A percentile compares a stretch with the other conserved stretches of the same genome.
Evolutionary conservation across 2,329 filamentous ascomycete species (phyloP).

Genomic region (Hypoxylon sp.): DNA sequence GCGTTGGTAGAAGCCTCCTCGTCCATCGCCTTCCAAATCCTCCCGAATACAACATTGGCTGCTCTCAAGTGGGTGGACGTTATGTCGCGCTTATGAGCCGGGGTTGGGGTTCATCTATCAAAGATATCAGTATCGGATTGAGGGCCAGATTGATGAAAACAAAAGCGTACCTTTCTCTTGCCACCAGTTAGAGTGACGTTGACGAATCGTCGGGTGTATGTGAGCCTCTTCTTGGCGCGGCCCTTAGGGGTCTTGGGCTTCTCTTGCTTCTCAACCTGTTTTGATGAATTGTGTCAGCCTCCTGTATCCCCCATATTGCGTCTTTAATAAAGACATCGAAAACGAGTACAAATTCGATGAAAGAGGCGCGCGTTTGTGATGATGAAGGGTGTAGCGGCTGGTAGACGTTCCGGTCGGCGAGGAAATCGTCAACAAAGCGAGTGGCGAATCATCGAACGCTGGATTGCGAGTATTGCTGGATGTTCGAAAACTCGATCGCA

Average conservation of each 20-base stretch:
- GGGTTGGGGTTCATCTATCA: constrained; percentile 62
- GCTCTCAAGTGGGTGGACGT: constrained; percentile 46
- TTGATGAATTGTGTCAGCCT: constrained; percentile 27
- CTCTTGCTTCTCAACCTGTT: constrained; percentile 67
- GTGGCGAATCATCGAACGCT: constrained; percentile 27
- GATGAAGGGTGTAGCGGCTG: constrained; percentile 1
- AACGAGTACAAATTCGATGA: constrained; percentile 22
- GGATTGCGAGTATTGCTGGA: constrained; percentile 11
- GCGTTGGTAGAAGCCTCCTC: constrained; percentile 33
- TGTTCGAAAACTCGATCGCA: constrained; percentile 1
- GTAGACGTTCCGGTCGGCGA: neutral
- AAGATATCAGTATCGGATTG: constrained; percentile 39
- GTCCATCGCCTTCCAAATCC: constrained; percentile 51
- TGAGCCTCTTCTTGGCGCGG: constrained; percentile 95
- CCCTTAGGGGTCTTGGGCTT: constrained; percentile 98
- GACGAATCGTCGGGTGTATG: constrained; percentile 97
- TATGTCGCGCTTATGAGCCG: constrained; percentile 54
- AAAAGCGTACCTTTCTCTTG: constrained; percentile 90
- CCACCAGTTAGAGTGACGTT: constrained; percentile 97
- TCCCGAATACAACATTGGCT: constrained; percentile 49
- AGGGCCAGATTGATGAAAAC: neutral
- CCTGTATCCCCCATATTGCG: constrained; percentile 9
- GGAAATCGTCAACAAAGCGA: constrained; percentile 5
- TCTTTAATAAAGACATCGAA: constrained; percentile 16
- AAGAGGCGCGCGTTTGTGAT: constrained; percentile 24